Evolutionary conservation across 139 green algal genomes (phyloP).

Genomic region (Micractinium conductrix): DNA sequence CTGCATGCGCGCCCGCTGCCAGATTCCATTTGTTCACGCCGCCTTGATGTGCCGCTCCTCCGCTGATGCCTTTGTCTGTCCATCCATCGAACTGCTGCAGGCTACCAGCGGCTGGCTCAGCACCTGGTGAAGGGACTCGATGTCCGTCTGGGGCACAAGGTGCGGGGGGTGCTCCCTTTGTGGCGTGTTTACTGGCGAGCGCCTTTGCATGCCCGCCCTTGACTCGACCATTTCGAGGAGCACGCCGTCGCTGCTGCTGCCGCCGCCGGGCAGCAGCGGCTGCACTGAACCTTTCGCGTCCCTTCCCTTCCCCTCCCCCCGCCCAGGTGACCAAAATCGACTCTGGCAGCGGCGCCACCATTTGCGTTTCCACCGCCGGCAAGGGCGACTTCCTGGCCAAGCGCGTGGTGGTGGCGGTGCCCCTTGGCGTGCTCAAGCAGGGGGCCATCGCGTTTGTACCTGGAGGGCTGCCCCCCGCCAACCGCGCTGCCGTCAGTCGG

Average conservation of each 20-base stretch:
- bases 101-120: slow-evolving; percentile 3
- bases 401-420: slow-evolving; percentile 4
- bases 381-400: background rate
- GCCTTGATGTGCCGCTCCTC: background rate
- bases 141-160: slow-evolving; percentile 9
- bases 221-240: no score
- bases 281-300: background rate
- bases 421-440: slow-evolving; percentile 3
- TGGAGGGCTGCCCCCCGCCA: background rate
- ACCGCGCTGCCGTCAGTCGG: background rate
- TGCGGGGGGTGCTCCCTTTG: background rate
- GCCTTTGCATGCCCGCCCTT: no score
- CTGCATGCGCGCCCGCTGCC: no score
- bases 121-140: background rate
- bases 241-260: background rate
- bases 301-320: background rate
- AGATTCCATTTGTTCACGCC: background rate
- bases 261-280: background rate
- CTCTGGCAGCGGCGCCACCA: background rate
- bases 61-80: background rate
- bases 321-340: slow-evolving; percentile 2
- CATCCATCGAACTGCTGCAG: background rate
- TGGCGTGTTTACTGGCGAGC: no score
- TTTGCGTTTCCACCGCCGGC: background rate
- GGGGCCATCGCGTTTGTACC: background rate